phyloP scores from a whole-genome alignment of 345 rosid genomes.

The Linum usitatissimum region DNA sequence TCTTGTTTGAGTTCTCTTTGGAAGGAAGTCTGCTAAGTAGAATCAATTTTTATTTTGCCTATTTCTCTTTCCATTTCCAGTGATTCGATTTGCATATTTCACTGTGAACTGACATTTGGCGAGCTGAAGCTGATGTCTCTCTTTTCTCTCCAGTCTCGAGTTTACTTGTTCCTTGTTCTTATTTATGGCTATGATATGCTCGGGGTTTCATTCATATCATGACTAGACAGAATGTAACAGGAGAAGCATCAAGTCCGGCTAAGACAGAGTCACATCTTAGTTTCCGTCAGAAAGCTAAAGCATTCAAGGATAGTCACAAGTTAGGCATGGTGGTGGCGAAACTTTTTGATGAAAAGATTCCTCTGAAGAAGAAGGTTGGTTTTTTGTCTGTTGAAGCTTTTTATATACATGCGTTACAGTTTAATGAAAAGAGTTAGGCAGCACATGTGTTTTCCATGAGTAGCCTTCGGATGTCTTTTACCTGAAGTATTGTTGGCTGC shows the following conservation, averaged over 20 bases:
- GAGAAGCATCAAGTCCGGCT: slow-evolving; percentile 23
- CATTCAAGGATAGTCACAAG: slow-evolving; percentile 10
- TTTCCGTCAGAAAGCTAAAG: slow-evolving; percentile 8
- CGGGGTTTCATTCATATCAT: neutral
- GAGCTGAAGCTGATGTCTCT: neutral
- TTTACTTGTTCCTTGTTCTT: neutral
- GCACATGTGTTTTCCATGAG: neutral
- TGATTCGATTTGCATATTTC: too few relatives aligned
- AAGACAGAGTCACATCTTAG: slow-evolving; percentile 16
- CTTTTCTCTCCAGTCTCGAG: too few relatives aligned
- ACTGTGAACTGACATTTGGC: neutral
- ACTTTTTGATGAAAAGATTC: slow-evolving; percentile 37
- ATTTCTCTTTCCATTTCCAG: too few relatives aligned
- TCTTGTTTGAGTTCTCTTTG: neutral
- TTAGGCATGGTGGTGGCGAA: slow-evolving; percentile 20
- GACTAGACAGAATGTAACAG: slow-evolving; percentile 9
- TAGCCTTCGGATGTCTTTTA: neutral
- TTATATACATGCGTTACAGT: neutral
- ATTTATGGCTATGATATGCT: neutral
- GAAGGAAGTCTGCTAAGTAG: neutral
- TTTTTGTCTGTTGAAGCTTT: neutral
- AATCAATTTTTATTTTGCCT: neutral
- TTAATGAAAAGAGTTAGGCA: neutral
- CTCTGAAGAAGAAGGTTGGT: slow-evolving; percentile 40
- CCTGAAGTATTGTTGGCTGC: too few relatives aligned